These are phyloP conservation scores for Nasturtium officinale DNA, from an alignment of 345 rosid genomes.

Conservation along the genomic window DNA sequence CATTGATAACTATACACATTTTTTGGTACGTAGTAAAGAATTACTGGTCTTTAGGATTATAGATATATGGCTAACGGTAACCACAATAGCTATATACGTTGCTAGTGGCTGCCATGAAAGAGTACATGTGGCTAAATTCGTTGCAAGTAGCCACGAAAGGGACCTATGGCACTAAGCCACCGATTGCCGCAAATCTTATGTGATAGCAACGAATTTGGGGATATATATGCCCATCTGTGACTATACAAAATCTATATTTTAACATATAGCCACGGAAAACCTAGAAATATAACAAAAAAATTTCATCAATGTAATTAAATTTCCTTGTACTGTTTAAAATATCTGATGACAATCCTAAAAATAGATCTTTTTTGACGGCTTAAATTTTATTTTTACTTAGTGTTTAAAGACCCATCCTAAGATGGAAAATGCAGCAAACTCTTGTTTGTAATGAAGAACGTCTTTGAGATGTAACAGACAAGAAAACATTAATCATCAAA, in stretches of 20 bases:
- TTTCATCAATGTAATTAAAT: neutral
- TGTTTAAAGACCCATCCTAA: conserved; percentile 1
- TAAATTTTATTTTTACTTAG: neutral
- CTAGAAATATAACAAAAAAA: too few species aligned
- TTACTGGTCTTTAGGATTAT: neutral
- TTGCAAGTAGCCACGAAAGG: neutral
- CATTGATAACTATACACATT: neutral
- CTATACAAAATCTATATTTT: neutral
- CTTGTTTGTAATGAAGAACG: neutral
- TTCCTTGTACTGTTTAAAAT: neutral
- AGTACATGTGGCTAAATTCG: neutral
- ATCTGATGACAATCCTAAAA: neutral
- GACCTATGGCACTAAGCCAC: neutral
- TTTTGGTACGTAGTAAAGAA: neutral
- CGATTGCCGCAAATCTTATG: neutral
- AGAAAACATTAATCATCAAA: neutral
- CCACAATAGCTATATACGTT: neutral
- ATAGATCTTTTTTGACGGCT: neutral
- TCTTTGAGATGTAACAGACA: neutral
- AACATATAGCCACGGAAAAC: neutral
- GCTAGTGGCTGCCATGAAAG: neutral
- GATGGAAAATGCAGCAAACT: conserved; percentile 7
- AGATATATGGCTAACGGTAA: neutral
- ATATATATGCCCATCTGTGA: neutral
- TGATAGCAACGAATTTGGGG: neutral